Evolutionary conservation across 139 green algal genomes (phyloP), one percentile per base, ranked within the genome.

Genomic region (Picochlorum sp.): DNA sequence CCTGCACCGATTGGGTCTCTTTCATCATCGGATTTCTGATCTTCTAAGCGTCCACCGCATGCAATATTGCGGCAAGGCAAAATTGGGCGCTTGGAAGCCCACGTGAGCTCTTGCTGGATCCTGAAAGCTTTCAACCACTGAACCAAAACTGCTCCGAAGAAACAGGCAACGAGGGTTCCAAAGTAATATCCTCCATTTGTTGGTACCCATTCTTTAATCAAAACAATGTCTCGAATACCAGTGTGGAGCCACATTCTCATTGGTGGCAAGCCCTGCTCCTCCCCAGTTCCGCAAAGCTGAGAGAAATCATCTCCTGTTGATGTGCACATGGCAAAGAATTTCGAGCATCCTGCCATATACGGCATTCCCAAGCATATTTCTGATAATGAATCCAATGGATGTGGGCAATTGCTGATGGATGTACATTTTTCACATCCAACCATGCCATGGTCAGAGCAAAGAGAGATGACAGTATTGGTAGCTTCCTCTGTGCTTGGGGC

Each of bases 211-310:
- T 49, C 57, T 54, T 74, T 62, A 28, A 78, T 66, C 45, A 78
- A 38, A n/a, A 78, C 62, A 13, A 78, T 41, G 11, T 71, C 71
- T 63, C 31, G 58, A 45, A 68, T 72, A 49, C 45, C 44, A 9
- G 70, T 65, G 34, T 78, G 71, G n/a, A 78, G 8, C 30, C 58
- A 78, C 66, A 68, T 71, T 30, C 62, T 66, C 45, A 65, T 76
- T 41, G 20, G 57, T 4, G 63, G n/a, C n/a, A 44, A 31, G 31
- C 4, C 26, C 6, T 34, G 23, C 44, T 45, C 16, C 11, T 34
- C 21, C 18, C 11, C 7, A n/a, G 15, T 45, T 14, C 23, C 61
- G 38, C 68, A 77, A 16, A 77, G 51, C 18, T 14, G 13, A 9
- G 31, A 38, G 24, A 77, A 77, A 3, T 65, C 68, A 21, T 26